phyloP scores from a whole-genome alignment of 2,329 filamentous ascomycete species.

The Penicillium sp. region DNA sequence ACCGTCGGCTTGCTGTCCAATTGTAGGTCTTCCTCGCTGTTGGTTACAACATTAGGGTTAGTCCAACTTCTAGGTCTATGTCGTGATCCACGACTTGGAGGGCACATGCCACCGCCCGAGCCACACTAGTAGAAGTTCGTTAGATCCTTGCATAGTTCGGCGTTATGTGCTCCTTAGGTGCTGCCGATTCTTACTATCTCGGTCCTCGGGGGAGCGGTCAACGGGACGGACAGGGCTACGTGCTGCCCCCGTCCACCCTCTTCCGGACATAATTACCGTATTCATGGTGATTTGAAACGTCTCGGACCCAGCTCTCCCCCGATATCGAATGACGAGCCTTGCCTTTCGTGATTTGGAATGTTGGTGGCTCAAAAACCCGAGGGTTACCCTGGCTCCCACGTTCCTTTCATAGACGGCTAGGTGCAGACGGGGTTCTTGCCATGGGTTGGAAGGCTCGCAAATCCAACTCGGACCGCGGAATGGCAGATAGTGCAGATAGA shows the following conservation, averaged over 20 bases:
- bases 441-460: background rate
- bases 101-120: background rate
- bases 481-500: background rate
- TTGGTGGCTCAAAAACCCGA: background rate
- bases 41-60: slow-evolving; percentile 3
- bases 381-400: background rate
- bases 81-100: background rate
- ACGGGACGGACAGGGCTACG: background rate
- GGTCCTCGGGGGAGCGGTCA: slow-evolving; percentile 5
- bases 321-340: background rate
- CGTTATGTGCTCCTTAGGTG: background rate
- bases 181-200: background rate
- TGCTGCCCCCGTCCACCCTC: background rate
- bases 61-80: background rate
- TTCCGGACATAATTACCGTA: background rate
- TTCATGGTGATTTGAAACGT: background rate
- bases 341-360: background rate
- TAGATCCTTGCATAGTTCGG: slow-evolving; percentile 1
- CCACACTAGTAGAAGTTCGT: slow-evolving; percentile 1
- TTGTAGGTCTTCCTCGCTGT: background rate
- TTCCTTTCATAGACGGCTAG: background rate
- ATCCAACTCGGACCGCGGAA: background rate
- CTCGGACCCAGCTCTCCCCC: background rate
- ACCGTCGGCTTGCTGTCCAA: slow-evolving; percentile 1
- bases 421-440: background rate